A percentile compares a stretch with the other conserved stretches of the same genome.
These are phyloP conservation scores for Tilletia walkeri DNA, from an alignment of 1,284 basidiomycete genomes.

Conservation along the genomic window DNA sequence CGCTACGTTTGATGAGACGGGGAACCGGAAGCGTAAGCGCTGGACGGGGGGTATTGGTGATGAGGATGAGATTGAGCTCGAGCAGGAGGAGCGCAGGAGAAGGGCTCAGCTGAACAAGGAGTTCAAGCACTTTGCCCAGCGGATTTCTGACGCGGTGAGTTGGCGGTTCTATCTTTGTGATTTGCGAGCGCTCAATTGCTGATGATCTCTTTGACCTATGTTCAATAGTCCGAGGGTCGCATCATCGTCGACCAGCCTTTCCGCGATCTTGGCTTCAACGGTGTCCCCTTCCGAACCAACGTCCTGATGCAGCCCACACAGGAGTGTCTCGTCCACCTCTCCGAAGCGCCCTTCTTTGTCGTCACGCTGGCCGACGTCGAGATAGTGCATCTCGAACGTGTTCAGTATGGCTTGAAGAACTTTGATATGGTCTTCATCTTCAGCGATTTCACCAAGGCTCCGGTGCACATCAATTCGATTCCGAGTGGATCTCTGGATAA, in stretches of 20 bases:
- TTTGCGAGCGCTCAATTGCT: background rate
- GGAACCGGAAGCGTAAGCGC: slow-evolving; percentile 96
- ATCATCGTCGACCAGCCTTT: slow-evolving; percentile 95
- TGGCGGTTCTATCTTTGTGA: slow-evolving; percentile 35
- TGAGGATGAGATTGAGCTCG: slow-evolving; percentile 98
- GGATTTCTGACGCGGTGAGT: slow-evolving; percentile 75
- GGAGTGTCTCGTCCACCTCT: slow-evolving; percentile 92
- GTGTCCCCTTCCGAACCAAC: slow-evolving; percentile 92
- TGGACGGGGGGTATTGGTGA: slow-evolving; percentile 75
- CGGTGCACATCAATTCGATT: slow-evolving; percentile 63
- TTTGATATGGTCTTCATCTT: slow-evolving; percentile 97
- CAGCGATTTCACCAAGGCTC: slow-evolving; percentile 88
- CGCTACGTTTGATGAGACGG: slow-evolving; percentile 96
- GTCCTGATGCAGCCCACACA: slow-evolving; percentile 94
- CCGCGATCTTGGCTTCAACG: slow-evolving; percentile 93
- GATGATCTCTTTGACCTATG: background rate
- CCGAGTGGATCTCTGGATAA: slow-evolving; percentile 47
- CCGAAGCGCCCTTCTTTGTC: slow-evolving; percentile 93
- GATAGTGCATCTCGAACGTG: slow-evolving; percentile 92
- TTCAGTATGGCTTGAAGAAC: slow-evolving; percentile 92
- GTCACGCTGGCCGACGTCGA: slow-evolving; percentile 93
- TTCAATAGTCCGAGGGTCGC: slow-evolving; percentile 63
- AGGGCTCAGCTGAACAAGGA: slow-evolving; percentile 88
- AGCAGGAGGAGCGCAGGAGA: slow-evolving; percentile 91
- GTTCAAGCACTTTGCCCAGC: slow-evolving; percentile 90